Percentiles rank a stretch among this genome's conserved stretches.
Evolutionary conservation across 495 filamentous ascomycete genomes (phyloP).

Genomic region (Podospora pseudoanserina): DNA sequence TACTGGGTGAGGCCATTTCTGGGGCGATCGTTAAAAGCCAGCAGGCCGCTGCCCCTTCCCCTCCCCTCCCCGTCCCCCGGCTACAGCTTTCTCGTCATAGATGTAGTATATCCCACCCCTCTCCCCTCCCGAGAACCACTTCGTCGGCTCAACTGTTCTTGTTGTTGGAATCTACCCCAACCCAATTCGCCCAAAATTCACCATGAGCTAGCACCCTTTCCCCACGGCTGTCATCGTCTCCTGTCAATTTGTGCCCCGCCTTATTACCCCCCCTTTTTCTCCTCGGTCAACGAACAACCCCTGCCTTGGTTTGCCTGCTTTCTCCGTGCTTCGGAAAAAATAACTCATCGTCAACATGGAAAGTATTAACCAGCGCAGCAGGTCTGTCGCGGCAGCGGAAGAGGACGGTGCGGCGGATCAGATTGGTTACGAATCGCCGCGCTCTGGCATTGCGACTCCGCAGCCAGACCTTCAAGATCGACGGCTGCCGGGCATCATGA

Average conservation of each 20-base stretch:
- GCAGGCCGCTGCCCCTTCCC: constrained; percentile 25
- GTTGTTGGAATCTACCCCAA: constrained; percentile 24
- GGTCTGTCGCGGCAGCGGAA: constrained; percentile 39
- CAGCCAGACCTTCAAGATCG: constrained; percentile 87
- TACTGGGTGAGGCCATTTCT: constrained; percentile 21
- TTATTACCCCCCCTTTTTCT: constrained; percentile 25
- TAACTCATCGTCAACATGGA: constrained; percentile 32
- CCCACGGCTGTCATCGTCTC: constrained; percentile 22
- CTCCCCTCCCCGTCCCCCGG: constrained; percentile 13
- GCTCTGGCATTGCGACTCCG: constrained; percentile 81
- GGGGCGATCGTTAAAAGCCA: constrained; percentile 22
- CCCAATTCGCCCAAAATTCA: constrained; percentile 24
- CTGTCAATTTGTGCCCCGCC: constrained; percentile 24
- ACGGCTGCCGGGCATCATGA: constrained; percentile 84
- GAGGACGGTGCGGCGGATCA: constrained; percentile 72
- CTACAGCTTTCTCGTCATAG: constrained; percentile 29
- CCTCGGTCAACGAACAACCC: constrained; percentile 13
- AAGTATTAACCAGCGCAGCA: constrained; percentile 46
- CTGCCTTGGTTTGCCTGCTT: constrained; percentile 17
- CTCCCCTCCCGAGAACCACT: constrained; percentile 22
- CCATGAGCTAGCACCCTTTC: constrained; percentile 35
- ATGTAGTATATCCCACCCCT: constrained; percentile 34
- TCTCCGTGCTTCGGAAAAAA: constrained; percentile 17
- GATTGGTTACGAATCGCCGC: constrained; percentile 77
- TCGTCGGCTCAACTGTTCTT: constrained; percentile 11